Evolutionary conservation across 108 stramenopile genomes (phyloP).

Genomic region (Nitzschia sp.): DNA sequence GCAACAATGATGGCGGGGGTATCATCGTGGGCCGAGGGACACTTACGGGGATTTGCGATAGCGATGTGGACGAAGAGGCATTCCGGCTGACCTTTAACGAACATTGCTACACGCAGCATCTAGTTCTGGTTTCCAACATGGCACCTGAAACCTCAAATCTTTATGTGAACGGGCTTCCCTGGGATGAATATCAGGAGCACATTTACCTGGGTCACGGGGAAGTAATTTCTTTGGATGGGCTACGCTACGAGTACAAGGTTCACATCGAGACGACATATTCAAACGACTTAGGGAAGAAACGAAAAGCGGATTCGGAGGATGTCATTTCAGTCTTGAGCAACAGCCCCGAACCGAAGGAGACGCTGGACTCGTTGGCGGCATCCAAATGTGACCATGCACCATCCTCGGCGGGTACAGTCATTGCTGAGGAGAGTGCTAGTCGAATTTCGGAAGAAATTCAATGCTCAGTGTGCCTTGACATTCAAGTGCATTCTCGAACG

Average conservation of each 20-base stretch:
- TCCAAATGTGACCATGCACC: not conserved
- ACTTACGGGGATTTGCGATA: constrained; percentile 10
- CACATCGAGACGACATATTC: not conserved
- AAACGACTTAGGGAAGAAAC: not conserved
- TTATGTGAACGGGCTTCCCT: constrained; percentile 17
- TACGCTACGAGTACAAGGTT: constrained; percentile 19
- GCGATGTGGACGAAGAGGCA: not conserved
- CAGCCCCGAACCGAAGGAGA: no score
- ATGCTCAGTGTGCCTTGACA: constrained; percentile 38
- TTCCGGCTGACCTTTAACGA: constrained; percentile 1
- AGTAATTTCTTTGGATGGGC: constrained; percentile 14
- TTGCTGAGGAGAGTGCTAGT: not conserved
- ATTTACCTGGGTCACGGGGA: constrained; percentile 13
- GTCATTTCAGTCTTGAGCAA: not conserved
- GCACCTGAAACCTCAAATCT: not conserved
- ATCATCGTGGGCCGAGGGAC: constrained; percentile 7
- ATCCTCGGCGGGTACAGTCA: not conserved
- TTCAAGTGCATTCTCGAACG: constrained; percentile 25
- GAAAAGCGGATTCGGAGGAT: not conserved
- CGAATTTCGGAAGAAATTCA: constrained; percentile 25
- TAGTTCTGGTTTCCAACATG: not conserved
- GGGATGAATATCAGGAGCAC: not conserved
- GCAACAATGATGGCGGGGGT: not conserved
- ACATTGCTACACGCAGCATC: not conserved
- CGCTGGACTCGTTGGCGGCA: not conserved